Base-by-base conservation (phyloP, 2,329 filamentous ascomycete species). In the Dendrostoma leiphaemia region DNA sequence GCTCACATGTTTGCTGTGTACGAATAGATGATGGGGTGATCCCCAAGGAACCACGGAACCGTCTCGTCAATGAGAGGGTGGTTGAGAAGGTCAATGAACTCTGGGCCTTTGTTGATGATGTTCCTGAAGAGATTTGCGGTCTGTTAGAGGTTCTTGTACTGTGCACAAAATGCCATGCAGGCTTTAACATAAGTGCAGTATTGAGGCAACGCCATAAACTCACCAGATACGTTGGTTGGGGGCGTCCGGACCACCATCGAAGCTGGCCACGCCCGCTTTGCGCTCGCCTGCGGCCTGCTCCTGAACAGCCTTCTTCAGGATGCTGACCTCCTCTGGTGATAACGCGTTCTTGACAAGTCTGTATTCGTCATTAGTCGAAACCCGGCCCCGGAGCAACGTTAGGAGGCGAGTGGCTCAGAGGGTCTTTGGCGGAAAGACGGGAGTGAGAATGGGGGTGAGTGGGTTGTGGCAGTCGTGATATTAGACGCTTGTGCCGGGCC, bases 1-100 rank as follows among this genome's bases (percentile, higher is more conserved):
- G 19, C 58, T 37, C 57, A 60, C 41, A n/a, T n/a, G n/a, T 69
- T 68, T 53, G 67, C 68, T 26, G 59, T 62, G 54, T 65, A 69
- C 37, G 48, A 63, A 34, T 63, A 60, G 28, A 69, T 58, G 31
- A 63, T 56, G 32, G 62, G 60, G 31, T 65, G 59, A n/a, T 67
- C 64, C 29, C 65, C 65, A 6, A 67, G 59, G 52, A 64, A 53
- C 56, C 62, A 66, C 13, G 62, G 63, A 4, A 67, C 54, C 12
- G 65, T 53, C 28, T 59, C 62, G 38, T 66, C 63, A 37, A 65
- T 61, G 6, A 66, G 47, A 0, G 63, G 62, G 41, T 66, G 63
- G 37, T 67, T 62, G 6, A 67, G 60, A 6, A 67, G 56, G 52
- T 67, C 65, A 12, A 64, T 40, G 37, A 66, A 66, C 37, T 66